Percentiles rank a stretch among this genome's conserved stretches.
Conservation (phyloP, 108 stramenopile genomes). For the Stephanodiscus triporus region DNA sequence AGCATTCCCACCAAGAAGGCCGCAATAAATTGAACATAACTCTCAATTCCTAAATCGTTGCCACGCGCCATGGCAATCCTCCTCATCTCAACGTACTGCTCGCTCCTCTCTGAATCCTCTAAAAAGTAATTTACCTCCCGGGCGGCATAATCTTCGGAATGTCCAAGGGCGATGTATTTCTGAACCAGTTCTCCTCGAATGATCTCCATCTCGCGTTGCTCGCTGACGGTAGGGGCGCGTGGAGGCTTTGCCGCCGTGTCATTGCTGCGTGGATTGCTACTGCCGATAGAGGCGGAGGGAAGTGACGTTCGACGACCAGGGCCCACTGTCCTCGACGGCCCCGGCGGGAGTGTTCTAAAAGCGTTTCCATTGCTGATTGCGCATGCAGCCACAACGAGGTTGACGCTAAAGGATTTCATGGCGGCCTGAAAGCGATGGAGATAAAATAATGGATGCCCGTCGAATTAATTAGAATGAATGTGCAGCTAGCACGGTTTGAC, state of each 20-base stretch:
- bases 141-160: constrained; percentile 46
- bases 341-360: constrained; percentile 1
- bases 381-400: constrained; percentile 6
- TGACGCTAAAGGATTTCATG: constrained; percentile 8
- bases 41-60: constrained; percentile 50
- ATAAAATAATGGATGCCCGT: not conserved
- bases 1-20: constrained; percentile 44
- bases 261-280: constrained; percentile 23
- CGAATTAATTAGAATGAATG: not conserved
- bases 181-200: constrained; percentile 45
- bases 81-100: constrained; percentile 51
- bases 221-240: constrained; percentile 32
- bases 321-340: not conserved
- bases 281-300: constrained; percentile 34
- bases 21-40: constrained; percentile 38
- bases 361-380: constrained; percentile 8
- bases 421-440: not conserved
- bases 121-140: constrained; percentile 48
- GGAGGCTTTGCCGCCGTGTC: constrained; percentile 10
- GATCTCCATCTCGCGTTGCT: constrained; percentile 42
- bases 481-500: not conserved
- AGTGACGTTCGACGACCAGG: constrained; percentile 17
- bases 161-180: constrained; percentile 45
- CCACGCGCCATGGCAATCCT: constrained; percentile 48
- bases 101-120: constrained; percentile 45